Percentiles rank a stretch among this genome's conserved stretches.
Evolutionary conservation across 257 asterid species (phyloP).

Genomic region (Solanum rostratum): DNA sequence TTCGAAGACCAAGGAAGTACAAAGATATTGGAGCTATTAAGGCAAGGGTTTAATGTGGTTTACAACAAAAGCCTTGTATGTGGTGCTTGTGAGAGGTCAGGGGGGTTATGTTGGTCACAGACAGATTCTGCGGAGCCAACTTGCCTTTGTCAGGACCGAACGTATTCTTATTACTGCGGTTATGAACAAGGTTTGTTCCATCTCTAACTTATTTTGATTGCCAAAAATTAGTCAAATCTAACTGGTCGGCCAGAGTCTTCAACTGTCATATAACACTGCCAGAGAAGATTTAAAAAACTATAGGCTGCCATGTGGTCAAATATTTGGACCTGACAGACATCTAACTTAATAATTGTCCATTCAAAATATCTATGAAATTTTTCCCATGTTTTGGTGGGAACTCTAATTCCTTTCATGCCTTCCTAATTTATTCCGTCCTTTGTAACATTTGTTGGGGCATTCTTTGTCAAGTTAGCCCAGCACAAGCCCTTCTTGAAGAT

Average conservation of each 20-base stretch:
- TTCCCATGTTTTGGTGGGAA: not conserved
- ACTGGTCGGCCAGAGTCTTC: not conserved
- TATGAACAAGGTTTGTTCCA: not conserved
- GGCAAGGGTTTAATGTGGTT: constrained; percentile 1
- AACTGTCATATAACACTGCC: not conserved
- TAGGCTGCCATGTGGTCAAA: not conserved
- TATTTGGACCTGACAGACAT: not conserved
- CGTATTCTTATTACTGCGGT: not conserved
- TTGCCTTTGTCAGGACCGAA: constrained; percentile 10
- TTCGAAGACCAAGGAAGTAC: not conserved
- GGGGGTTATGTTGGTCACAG: constrained; percentile 11
- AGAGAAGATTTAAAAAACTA: not conserved
- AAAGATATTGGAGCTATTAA: not conserved
- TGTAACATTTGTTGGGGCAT: not conserved
- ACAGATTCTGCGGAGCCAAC: not conserved
- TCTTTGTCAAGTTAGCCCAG: not conserved
- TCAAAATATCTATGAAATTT: not conserved
- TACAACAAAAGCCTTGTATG: not conserved
- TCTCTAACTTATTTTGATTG: not conserved
- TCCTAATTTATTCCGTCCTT: not conserved
- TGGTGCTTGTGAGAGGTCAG: not conserved
- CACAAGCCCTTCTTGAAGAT: not conserved
- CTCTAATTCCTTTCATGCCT: not conserved
- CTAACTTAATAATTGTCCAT: not conserved
- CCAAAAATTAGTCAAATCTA: not conserved